Percentiles rank a stretch among this genome's conserved stretches.
Evolutionary conservation across 768 basidiomycete species (phyloP).

Genomic region (Kondoa malvinella): DNA sequence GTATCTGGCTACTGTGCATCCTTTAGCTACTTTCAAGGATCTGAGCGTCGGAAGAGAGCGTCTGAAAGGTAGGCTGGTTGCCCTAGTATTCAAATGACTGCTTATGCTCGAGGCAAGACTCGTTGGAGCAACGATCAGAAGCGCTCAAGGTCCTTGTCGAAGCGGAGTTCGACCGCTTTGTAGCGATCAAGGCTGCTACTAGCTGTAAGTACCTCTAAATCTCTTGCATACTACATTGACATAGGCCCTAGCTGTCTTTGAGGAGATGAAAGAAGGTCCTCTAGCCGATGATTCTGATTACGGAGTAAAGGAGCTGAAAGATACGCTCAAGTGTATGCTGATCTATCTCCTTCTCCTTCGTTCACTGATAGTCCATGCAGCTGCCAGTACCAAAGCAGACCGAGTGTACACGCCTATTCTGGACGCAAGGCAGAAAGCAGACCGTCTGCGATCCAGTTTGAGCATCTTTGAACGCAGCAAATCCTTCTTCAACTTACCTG

Average conservation of each 20-base stretch:
- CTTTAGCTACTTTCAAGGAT: slow-evolving; percentile 87
- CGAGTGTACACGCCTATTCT: slow-evolving; percentile 91
- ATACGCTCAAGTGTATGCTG: slow-evolving; percentile 62
- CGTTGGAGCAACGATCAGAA: slow-evolving; percentile 77
- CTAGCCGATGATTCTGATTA: slow-evolving; percentile 60
- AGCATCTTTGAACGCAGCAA: slow-evolving; percentile 91
- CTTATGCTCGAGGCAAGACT: slow-evolving; percentile 35
- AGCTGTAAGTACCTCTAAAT: slow-evolving; percentile 43
- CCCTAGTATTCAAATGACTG: not conserved
- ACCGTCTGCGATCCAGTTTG: slow-evolving; percentile 76
- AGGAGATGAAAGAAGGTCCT: slow-evolving; percentile 83
- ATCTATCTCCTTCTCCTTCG: not conserved
- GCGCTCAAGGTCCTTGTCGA: slow-evolving; percentile 90
- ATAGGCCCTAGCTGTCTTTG: slow-evolving; percentile 52
- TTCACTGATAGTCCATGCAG: slow-evolving; percentile 35
- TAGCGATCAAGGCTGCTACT: slow-evolving; percentile 90
- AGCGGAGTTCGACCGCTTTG: slow-evolving; percentile 94
- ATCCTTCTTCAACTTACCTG: slow-evolving; percentile 97
- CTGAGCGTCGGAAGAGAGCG: slow-evolving; percentile 51
- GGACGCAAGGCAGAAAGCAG: slow-evolving; percentile 85
- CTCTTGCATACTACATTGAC: not conserved
- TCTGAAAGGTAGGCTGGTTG: not conserved
- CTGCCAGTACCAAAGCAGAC: slow-evolving; percentile 77
- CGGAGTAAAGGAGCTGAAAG: slow-evolving; percentile 61
- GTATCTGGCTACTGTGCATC: slow-evolving; percentile 78